Percentiles rank a stretch among this genome's conserved stretches.
Evolutionary conservation across 257 asterid genomes (phyloP).

Genomic region (Dorcoceras hygrometricum): DNA sequence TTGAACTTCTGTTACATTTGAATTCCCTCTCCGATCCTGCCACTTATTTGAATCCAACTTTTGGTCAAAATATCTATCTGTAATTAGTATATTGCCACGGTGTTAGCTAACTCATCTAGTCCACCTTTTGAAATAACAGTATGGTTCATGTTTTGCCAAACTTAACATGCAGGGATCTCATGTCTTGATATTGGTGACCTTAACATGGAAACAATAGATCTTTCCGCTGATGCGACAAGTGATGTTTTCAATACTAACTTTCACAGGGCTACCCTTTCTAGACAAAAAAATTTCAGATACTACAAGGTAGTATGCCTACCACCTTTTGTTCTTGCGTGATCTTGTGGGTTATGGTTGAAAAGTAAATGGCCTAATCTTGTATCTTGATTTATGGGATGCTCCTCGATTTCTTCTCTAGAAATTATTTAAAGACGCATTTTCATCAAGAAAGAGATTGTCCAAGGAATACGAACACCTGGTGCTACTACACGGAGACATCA

Average conservation of each 20-base stretch:
- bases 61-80: neutral
- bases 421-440: constrained; percentile 52
- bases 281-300: constrained; percentile 52
- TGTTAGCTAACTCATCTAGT: neutral
- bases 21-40: neutral
- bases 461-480: constrained; percentile 71
- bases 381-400: neutral
- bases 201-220: constrained; percentile 57
- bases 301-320: constrained; percentile 50
- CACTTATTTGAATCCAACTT: neutral
- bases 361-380: neutral
- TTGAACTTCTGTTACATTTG: neutral
- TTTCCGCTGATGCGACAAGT: constrained; percentile 38
- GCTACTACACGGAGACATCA: constrained; percentile 58
- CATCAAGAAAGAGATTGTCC: constrained; percentile 61
- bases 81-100: neutral
- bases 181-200: constrained; percentile 31
- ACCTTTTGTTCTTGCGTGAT: neutral
- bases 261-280: constrained; percentile 29
- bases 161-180: constrained; percentile 30
- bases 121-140: neutral
- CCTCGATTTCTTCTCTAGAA: constrained; percentile 34
- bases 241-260: constrained; percentile 26
- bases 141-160: constrained; percentile 12
- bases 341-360: neutral